Conservation (phyloP, 139 green algal genomes). For the Chlorella sp. region DNA sequence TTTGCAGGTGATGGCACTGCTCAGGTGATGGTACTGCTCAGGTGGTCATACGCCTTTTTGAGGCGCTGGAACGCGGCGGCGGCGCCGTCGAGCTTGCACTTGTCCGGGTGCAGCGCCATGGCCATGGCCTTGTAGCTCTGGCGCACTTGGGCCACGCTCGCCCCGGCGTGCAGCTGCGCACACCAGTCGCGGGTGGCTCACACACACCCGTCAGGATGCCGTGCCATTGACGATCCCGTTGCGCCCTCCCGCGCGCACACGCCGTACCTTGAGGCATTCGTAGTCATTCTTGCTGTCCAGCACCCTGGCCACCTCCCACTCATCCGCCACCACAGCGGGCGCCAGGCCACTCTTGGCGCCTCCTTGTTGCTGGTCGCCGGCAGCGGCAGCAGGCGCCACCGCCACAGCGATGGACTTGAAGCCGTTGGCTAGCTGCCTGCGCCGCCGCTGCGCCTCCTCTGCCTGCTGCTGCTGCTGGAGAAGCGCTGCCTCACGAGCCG, state of each 20-base stretch:
- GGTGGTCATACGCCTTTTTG: slow-evolving; percentile 26
- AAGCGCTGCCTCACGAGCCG: neutral
- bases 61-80: slow-evolving; percentile 36
- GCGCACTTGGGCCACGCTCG: slow-evolving; percentile 11
- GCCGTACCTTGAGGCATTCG: neutral
- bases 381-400: neutral
- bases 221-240: neutral
- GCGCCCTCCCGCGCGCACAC: too few species aligned
- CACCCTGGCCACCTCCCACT: neutral
- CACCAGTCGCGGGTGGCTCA: neutral
- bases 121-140: slow-evolving; percentile 33
- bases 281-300: neutral
- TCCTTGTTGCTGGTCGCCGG: too few species aligned
- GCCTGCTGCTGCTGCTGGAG: neutral
- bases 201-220: neutral
- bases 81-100: slow-evolving; percentile 29
- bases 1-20: too few species aligned
- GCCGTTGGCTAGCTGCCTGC: neutral
- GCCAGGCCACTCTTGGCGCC: too few species aligned
- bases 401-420: neutral
- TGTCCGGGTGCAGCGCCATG: slow-evolving; percentile 41
- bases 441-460: too few species aligned
- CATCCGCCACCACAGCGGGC: neutral
- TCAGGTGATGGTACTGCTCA: too few species aligned
- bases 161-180: slow-evolving; percentile 20